These are phyloP conservation scores for Diaporthe humulicola DNA, from an alignment of 2,329 filamentous ascomycete genomes.

Conservation along the genomic window DNA sequence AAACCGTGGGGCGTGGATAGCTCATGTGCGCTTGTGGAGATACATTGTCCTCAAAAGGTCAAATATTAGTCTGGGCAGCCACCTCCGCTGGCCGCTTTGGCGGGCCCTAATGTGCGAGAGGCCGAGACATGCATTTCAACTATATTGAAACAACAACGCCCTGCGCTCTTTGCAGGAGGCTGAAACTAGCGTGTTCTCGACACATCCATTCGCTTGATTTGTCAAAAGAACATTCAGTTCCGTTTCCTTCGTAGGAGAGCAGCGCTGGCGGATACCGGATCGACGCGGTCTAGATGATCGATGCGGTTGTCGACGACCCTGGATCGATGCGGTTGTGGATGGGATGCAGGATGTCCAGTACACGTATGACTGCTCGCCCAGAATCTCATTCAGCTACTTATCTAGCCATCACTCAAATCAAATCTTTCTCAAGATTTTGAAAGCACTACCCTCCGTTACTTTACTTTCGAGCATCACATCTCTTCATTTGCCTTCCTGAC, in stretches of 20 bases:
- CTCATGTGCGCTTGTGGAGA: conserved; percentile 1
- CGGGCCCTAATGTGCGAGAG: not conserved
- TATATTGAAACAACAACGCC: not conserved
- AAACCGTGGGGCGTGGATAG: not conserved
- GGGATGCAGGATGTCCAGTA: not conserved
- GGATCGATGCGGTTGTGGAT: not conserved
- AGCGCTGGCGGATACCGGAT: too few relatives aligned
- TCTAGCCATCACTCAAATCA: not conserved
- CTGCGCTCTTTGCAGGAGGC: not conserved
- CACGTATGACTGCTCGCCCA: not conserved
- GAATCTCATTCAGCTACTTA: not conserved
- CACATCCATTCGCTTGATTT: not conserved
- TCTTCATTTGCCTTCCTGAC: not conserved
- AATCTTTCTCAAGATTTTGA: not conserved
- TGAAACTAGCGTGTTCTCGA: not conserved
- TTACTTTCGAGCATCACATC: not conserved
- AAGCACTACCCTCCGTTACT: not conserved
- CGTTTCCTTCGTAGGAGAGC: not conserved
- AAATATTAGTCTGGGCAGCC: not conserved
- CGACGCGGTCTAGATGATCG: too few relatives aligned
- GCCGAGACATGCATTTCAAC: conserved; percentile 1
- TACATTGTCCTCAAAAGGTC: not conserved
- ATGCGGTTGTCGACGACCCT: not conserved
- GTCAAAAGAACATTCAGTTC: not conserved
- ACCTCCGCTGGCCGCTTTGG: not conserved